A percentile compares a stretch with the other conserved stretches of the same genome.
These are phyloP conservation scores for Corchorus capsularis DNA, from an alignment of 345 rosid genomes.

Conservation along the genomic window DNA sequence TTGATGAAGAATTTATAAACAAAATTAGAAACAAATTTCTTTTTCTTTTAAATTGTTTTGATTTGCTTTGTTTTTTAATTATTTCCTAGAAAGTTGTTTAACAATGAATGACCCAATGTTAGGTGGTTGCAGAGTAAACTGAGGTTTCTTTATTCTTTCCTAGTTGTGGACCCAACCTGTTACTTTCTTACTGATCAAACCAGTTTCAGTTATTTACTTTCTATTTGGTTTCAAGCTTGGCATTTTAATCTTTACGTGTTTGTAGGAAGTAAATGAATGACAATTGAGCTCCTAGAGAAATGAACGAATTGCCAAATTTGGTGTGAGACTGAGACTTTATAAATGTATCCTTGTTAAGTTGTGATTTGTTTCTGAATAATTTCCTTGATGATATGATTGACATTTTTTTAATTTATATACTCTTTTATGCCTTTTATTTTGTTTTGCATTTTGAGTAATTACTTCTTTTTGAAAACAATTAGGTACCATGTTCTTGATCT, in stretches of 20 bases:
- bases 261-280: neutral
- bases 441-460: neutral
- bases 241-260: neutral
- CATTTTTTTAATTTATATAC: neutral
- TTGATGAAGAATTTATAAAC: conserved; percentile 10
- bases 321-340: neutral
- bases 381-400: neutral
- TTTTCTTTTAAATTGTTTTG: too few species aligned
- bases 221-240: too few species aligned
- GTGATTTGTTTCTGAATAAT: neutral
- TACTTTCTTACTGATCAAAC: neutral
- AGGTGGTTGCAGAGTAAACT: conserved; percentile 10
- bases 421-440: neutral
- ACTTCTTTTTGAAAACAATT: neutral
- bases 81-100: too few species aligned
- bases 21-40: neutral
- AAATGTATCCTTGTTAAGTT: neutral
- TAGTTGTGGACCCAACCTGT: conserved; percentile 3
- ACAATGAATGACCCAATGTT: conserved; percentile 2
- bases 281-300: neutral
- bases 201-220: too few species aligned
- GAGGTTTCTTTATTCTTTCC: conserved; percentile 12
- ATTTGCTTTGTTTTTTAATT: too few species aligned
- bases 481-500: too few species aligned
- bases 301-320: neutral